These are phyloP conservation scores for Kodamaea jinghongensis DNA, from an alignment of 805 yeast species.

Conservation along the genomic window DNA sequence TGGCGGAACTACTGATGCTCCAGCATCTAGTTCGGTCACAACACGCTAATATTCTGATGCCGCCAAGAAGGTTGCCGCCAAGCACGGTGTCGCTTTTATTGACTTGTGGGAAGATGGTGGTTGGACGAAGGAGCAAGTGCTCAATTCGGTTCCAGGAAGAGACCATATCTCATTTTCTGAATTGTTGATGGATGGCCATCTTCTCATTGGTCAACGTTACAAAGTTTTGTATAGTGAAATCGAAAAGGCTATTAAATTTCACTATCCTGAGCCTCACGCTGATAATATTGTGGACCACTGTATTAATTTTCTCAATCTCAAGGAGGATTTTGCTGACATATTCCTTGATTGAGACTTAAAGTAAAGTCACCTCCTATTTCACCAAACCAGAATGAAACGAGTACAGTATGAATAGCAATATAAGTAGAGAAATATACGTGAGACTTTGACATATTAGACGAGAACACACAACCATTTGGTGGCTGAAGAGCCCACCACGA, in stretches of 20 bases:
- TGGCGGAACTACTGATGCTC: too few species aligned
- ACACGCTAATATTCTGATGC: conserved; percentile 47
- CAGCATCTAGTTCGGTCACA: too few species aligned
- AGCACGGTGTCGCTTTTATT: conserved; percentile 53
- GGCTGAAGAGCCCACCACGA: too few species aligned
- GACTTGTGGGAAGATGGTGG: conserved; percentile 46
- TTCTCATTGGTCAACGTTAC: background rate
- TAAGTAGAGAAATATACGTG: too few species aligned
- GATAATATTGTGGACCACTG: background rate
- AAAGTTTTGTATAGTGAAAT: conserved; percentile 3
- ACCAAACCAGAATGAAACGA: too few species aligned
- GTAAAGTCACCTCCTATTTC: too few species aligned
- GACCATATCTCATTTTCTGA: background rate
- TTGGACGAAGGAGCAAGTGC: conserved; percentile 36
- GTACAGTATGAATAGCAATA: too few species aligned
- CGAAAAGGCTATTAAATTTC: background rate
- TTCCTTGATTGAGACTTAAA: too few species aligned
- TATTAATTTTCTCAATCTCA: too few species aligned
- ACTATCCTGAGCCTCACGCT: conserved; percentile 2
- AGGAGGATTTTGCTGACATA: too few species aligned
- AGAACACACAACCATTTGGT: too few species aligned
- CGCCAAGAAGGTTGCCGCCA: conserved; percentile 43
- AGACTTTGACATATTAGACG: too few species aligned
- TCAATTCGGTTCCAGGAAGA: conserved; percentile 14
- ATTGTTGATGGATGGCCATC: conserved; percentile 3